Base-by-base conservation (phyloP, 2,329 filamentous ascomycete genomes). In the Ophiostoma ulmi region DNA sequence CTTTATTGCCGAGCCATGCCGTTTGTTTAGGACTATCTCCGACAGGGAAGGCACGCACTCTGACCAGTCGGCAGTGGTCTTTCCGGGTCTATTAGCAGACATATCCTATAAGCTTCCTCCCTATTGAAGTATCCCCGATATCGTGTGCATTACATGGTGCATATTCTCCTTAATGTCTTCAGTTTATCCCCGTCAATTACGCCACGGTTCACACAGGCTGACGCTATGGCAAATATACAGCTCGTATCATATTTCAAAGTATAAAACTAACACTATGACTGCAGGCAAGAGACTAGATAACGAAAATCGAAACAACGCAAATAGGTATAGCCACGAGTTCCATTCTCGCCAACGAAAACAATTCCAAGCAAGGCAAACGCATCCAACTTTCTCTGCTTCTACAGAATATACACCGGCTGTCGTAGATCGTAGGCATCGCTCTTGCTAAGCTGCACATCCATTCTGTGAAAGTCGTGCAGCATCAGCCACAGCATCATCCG, bases 401-500 rank as follows among this genome's bases (percentile, higher is more conserved):
- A 74, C 38, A 73, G 26, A 74, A 87, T 83, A 72, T 85, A 87
- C 7, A 87, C 84, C 0, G 85, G 84, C 79, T 87, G 80, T 10
- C 86, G 81, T 72, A 83, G 87, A 2, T 83, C 85, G 41, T 83
- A 75, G 10, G 87, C 76, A 75, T 87, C 84, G 72, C 83, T 85
- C 76, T 86, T 85, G 69, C 81, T 78, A 4, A 85, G 75, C 75
- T 86, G 84, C 14, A 83, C 78, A 71, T 87, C 86, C 70, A 81
- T 80, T 74, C 83, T 84, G 75, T 86, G 80, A 70, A 87, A 87
- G 73, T 87, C 84, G 74, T 88, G 85, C 72, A 87, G 77, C 78
- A 85, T 80, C 70, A 87, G 77, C 86, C 85, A 87, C 75, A 84
- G 87, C 36, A 87, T 79, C 85, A 87, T 87, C 35, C 85, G 78